Percentiles rank a stretch among this genome's conserved stretches.
These are phyloP conservation scores for Colletotrichum sp. DNA, from an alignment of 2,329 filamentous ascomycete species.

Conservation along the genomic window DNA sequence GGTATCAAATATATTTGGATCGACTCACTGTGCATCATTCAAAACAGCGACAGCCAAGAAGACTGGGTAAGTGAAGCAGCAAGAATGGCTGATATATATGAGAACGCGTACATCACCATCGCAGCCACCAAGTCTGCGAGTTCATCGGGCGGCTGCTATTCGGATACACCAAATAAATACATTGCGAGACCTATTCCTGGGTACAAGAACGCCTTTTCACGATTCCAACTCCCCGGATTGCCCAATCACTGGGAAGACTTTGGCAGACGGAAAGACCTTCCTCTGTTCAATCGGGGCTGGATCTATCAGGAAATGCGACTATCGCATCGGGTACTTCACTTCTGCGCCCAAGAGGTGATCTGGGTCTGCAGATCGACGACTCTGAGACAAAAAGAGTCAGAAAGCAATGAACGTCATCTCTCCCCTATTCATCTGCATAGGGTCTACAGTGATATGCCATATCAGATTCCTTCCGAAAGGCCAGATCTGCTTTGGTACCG, in stretches of 20 bases:
- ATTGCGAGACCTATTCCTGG: accelerated
- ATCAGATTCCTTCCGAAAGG: accelerated
- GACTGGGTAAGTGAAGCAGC: accelerated
- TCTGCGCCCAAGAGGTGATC: too few relatives aligned
- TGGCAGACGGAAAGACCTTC: accelerated
- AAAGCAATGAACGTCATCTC: too few relatives aligned
- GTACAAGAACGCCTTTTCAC: too few relatives aligned
- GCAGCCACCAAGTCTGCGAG: accelerated
- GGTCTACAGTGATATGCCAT: too few relatives aligned
- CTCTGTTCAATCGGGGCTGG: neutral
- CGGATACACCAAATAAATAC: accelerated
- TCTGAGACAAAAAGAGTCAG: too few relatives aligned
- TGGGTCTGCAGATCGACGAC: accelerated
- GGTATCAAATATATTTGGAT: accelerated
- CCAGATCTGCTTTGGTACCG: neutral
- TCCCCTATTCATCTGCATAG: too few relatives aligned
- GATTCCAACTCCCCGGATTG: too few relatives aligned
- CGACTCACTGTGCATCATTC: too few relatives aligned
- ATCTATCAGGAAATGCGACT: neutral
- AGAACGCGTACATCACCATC: too few relatives aligned
- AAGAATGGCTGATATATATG: too few relatives aligned
- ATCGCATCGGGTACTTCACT: neutral
- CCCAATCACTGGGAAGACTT: accelerated
- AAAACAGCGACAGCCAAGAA: too few relatives aligned
- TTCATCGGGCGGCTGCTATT: too few relatives aligned